Base-by-base conservation (phyloP, 441 rosid genomes). In the Euphorbia celastroides region DNA sequence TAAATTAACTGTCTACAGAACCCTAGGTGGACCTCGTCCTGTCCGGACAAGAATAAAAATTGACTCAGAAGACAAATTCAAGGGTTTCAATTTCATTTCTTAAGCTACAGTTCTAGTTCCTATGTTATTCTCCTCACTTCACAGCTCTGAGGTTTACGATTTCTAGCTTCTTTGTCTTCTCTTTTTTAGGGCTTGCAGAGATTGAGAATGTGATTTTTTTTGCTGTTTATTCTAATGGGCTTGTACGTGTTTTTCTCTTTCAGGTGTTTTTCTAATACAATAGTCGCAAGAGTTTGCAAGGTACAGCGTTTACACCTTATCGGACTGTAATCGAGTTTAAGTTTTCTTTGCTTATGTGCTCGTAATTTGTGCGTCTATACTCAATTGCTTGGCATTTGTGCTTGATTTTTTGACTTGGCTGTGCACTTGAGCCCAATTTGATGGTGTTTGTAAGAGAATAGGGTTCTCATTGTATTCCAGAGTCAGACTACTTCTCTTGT, bases 211-310 rank as follows among this genome's bases (percentile, higher is more conserved):
- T 48, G 22, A n/a, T 7, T 41, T 16, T 4, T 26, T 27, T 16
- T 54, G 27, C 2, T 51, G 60, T 56, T 30, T 27, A 30, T 26
- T 34, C 9, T 48, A 17, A 48, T 48, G 54, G n/a, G n/a, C 22
- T 16, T 48, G 27, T 48, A 48, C 54, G 22, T 48, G 17, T 48
- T 48, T 48, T 2, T 2, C 9, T 48, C 48, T 54, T 68, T 50
- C 17, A 54, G 48, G 12, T 16, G 54, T 17, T 48, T 17, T 48
- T 48, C 6, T 48, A 48, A 51, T 25, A 3, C 25, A 30, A 44
- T 64, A 23, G 58, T 36, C 65, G 63, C 44, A 51, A 27, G 27
- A 13, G 23, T 13, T 12, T 7, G 42, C 19, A 23, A 48, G 76
- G 72, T 67, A 2, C 14, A 30, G 44, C 52, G 12, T 26, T 55